These are phyloP conservation scores for Acanthamoeba polyphaga DNA, from an alignment of 208 protist genomes.

Conservation along the genomic window DNA sequence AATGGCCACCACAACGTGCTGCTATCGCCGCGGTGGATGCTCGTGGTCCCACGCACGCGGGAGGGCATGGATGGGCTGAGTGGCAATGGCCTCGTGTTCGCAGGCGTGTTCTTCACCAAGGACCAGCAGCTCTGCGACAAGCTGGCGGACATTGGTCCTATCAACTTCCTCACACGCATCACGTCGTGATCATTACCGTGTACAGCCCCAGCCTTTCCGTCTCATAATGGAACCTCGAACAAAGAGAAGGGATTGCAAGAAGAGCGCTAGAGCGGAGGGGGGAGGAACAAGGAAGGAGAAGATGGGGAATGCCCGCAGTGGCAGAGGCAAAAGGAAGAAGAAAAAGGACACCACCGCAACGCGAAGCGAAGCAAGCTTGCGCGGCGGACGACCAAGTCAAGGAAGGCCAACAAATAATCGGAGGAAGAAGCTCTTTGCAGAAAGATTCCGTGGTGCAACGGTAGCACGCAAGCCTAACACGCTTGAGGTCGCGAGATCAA, in stretches of 20 bases:
- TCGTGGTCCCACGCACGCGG: slow-evolving; percentile 30
- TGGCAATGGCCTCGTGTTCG: slow-evolving; percentile 38
- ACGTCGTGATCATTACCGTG: not conserved
- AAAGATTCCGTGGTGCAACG: slow-evolving; percentile 70
- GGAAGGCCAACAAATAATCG: too few species aligned
- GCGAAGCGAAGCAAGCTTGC: too few species aligned
- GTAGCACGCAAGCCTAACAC: slow-evolving; percentile 73
- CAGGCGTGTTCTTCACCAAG: slow-evolving; percentile 46
- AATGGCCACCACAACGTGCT: slow-evolving; percentile 53
- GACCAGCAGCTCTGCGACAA: slow-evolving; percentile 9
- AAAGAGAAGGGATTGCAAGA: not conserved
- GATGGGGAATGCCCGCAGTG: too few species aligned
- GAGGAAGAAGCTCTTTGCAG: too few species aligned
- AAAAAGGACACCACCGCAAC: too few species aligned
- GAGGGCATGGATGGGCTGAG: slow-evolving; percentile 35
- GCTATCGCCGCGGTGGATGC: slow-evolving; percentile 31
- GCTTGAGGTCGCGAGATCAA: slow-evolving; percentile 71
- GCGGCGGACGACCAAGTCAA: too few species aligned
- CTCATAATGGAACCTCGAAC: too few species aligned
- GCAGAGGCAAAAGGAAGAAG: too few species aligned
- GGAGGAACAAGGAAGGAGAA: too few species aligned
- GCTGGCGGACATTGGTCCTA: slow-evolving; percentile 19
- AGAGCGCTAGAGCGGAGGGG: too few species aligned
- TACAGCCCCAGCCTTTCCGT: too few species aligned
- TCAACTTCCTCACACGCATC: not conserved